These are phyloP conservation scores for Aspergillus leporis DNA, from an alignment of 495 filamentous ascomycete species.

Conservation along the genomic window DNA sequence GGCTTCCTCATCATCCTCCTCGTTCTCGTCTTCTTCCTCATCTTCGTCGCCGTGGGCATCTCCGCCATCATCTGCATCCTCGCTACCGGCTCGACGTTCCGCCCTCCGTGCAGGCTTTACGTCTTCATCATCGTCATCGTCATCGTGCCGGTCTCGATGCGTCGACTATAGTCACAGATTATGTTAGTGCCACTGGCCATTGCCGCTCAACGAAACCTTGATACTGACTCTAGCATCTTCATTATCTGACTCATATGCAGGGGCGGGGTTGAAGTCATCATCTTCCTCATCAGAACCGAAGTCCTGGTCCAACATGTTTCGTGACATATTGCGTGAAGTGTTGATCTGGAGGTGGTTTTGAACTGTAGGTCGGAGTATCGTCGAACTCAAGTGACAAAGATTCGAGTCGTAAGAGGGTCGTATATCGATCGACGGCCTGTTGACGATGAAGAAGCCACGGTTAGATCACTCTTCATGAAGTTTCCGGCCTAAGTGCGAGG, in stretches of 20 bases:
- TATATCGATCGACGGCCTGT: background rate
- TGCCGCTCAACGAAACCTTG: background rate
- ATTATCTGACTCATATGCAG: slow-evolving; percentile 66
- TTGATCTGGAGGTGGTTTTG: background rate
- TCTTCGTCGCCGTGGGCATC: slow-evolving; percentile 36
- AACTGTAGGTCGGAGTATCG: background rate
- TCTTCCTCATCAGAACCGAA: slow-evolving; percentile 78
- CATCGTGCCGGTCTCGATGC: slow-evolving; percentile 51
- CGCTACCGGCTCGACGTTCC: slow-evolving; percentile 35
- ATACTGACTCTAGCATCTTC: slow-evolving; percentile 47
- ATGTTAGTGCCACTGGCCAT: slow-evolving; percentile 21
- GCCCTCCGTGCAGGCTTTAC: slow-evolving; percentile 31
- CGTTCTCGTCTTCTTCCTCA: slow-evolving; percentile 45
- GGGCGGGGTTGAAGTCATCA: slow-evolving; percentile 77
- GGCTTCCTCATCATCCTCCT: slow-evolving; percentile 43
- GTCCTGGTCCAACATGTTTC: slow-evolving; percentile 52
- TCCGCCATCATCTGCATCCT: slow-evolving; percentile 50
- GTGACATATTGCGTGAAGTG: slow-evolving; percentile 44
- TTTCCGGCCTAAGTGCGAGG: background rate
- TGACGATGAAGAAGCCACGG: background rate
- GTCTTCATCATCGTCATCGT: slow-evolving; percentile 51
- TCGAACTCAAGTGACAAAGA: background rate
- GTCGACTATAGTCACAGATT: slow-evolving; percentile 21
- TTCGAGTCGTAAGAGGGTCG: background rate
- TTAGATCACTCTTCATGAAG: background rate